Percentiles rank a stretch among this genome's conserved stretches.
Evolutionary conservation across 176 grass and related monocot genomes (phyloP).

Genomic region (Olyra latifolia): DNA sequence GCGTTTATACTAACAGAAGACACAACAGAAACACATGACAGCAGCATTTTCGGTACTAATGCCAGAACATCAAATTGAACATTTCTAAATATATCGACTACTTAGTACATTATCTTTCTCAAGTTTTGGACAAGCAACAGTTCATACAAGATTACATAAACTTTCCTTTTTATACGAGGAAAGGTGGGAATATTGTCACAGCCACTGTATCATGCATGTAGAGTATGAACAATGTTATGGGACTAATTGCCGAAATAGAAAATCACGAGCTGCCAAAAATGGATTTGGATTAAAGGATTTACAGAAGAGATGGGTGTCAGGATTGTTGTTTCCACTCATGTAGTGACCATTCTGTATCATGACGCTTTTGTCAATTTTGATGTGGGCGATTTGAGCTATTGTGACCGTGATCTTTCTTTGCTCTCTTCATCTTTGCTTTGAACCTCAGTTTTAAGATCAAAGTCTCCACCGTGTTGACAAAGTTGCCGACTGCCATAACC

Average conservation of each 20-base stretch:
- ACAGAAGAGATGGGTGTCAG: conserved; percentile 46
- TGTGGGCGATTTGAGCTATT: conserved; percentile 24
- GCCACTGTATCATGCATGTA: background rate
- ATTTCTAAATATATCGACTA: background rate
- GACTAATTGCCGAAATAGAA: conserved; percentile 13
- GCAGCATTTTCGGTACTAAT: background rate
- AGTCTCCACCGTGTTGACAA: conserved; percentile 80
- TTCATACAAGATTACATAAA: background rate
- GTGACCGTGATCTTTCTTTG: conserved; percentile 52
- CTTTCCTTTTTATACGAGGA: background rate
- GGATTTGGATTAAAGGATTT: conserved; percentile 39
- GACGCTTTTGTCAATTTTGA: conserved; percentile 30
- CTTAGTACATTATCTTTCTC: background rate
- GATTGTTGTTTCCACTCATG: conserved; percentile 1
- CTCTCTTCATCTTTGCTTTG: conserved; percentile 89
- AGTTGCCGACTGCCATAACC: conserved; percentile 93
- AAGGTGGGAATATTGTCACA: background rate
- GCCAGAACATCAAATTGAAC: background rate
- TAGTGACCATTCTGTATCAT: background rate
- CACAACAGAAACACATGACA: background rate
- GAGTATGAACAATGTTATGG: background rate
- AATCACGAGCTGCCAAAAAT: conserved; percentile 33
- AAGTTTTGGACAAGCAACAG: background rate
- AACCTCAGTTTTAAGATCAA: conserved; percentile 69
- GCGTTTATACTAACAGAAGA: background rate